Conservation (phyloP, 176 grass and related monocot species). For the Carex kokanica region DNA sequence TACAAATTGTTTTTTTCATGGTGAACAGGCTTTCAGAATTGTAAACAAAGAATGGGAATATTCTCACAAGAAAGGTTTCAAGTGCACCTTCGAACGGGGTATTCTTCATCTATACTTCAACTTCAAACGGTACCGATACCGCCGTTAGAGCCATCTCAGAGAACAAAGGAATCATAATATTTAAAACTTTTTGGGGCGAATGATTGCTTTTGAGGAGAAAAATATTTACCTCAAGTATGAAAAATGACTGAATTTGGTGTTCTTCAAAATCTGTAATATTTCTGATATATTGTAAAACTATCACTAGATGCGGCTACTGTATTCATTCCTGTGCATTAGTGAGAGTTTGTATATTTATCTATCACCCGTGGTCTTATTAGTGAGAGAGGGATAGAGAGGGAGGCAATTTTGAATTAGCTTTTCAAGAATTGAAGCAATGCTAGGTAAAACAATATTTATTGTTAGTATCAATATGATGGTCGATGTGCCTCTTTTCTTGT, state of each 20-base stretch:
- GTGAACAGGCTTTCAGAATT: conserved; percentile 65
- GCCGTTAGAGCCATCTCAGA: conserved; percentile 33
- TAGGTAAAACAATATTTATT: neutral
- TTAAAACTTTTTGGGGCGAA: neutral
- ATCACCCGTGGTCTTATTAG: neutral
- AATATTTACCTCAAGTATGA: neutral
- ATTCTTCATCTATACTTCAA: conserved; percentile 98
- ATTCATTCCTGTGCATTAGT: neutral
- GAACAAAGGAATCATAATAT: neutral
- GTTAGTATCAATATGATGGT: neutral
- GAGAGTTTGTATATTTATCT: neutral
- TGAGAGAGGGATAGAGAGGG: neutral
- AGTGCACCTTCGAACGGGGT: conserved; percentile 89
- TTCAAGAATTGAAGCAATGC: neutral
- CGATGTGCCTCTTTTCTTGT: neutral
- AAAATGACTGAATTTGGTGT: neutral
- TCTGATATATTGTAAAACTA: neutral
- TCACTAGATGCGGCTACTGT: neutral
- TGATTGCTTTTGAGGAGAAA: neutral
- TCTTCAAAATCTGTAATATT: neutral
- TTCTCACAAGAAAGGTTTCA: conserved; percentile 99
- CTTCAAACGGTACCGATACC: conserved; percentile 91
- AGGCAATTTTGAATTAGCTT: neutral
- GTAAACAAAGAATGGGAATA: conserved; percentile 99
- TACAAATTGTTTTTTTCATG: neutral